phyloP scores from a whole-genome alignment of 2,329 filamentous ascomycete genomes.

The Setomelanomma holmii region DNA sequence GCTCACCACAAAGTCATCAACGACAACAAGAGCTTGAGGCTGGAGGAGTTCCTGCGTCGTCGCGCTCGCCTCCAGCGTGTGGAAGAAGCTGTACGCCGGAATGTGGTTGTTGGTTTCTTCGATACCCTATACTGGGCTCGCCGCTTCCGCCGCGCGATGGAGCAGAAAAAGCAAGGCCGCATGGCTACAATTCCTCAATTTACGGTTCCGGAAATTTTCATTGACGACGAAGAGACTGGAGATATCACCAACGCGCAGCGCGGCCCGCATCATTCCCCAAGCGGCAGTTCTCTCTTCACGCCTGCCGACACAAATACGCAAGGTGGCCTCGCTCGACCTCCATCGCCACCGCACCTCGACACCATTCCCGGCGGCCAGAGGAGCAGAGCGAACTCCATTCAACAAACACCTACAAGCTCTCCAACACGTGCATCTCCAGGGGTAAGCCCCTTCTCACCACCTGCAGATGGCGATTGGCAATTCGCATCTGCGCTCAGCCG shows the following conservation, averaged over 20 bases:
- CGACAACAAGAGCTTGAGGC: conserved; percentile 89
- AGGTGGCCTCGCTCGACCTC: conserved; percentile 34
- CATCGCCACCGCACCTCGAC: conserved; percentile 37
- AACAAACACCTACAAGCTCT: conserved; percentile 45
- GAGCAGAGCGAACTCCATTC: conserved; percentile 48
- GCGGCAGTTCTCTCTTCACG: conserved; percentile 43
- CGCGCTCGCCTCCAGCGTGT: conserved; percentile 90
- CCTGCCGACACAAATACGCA: conserved; percentile 36
- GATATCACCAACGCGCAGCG: conserved; percentile 57
- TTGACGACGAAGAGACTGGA: conserved; percentile 86
- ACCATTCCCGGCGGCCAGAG: conserved; percentile 29
- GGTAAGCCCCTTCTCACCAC: conserved; percentile 37
- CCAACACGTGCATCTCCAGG: conserved; percentile 39
- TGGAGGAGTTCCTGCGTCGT: conserved; percentile 93
- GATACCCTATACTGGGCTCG: conserved; percentile 91
- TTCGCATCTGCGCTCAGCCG: conserved; percentile 54
- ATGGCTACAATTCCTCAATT: conserved; percentile 82
- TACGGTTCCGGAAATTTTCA: conserved; percentile 86
- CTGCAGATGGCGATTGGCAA: conserved; percentile 52
- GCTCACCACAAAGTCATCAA: conserved; percentile 99
- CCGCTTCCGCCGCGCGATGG: conserved; percentile 77
- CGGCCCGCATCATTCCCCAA: conserved; percentile 39
- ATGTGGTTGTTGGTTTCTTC: conserved; percentile 93
- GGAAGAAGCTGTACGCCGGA: conserved; percentile 89
- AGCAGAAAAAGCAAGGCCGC: conserved; percentile 72